Percentiles rank a stretch among this genome's conserved stretches.
Conservation (phyloP, 2,329 filamentous ascomycete species). For the Penicillium sp. region DNA sequence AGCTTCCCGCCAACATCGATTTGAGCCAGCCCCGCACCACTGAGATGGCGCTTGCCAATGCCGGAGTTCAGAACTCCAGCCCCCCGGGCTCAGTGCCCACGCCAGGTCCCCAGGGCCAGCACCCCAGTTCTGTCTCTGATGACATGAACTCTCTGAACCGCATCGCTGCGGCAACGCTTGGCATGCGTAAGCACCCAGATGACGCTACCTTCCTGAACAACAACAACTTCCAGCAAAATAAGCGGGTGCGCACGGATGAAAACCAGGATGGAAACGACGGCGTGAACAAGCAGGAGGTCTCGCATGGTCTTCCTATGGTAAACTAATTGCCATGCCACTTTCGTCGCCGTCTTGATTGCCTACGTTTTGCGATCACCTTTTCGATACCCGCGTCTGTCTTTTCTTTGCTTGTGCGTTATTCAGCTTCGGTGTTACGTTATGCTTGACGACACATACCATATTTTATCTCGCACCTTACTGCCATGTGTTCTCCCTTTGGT, state of each 20-base stretch:
- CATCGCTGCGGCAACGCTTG: conserved; percentile 43
- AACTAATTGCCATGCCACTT: not conserved
- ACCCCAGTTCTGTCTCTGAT: conserved; percentile 30
- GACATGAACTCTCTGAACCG: conserved; percentile 44
- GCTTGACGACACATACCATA: not conserved
- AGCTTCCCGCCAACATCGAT: conserved; percentile 76
- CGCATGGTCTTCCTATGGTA: conserved; percentile 28
- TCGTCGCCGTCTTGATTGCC: conserved; percentile 4
- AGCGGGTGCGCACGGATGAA: conserved; percentile 33
- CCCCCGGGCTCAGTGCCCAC: conserved; percentile 21
- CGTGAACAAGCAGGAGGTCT: conserved; percentile 27
- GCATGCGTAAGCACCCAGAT: conserved; percentile 44
- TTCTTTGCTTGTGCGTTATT: not conserved
- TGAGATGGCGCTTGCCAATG: conserved; percentile 32
- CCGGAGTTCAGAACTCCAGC: conserved; percentile 21
- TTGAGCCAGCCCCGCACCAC: conserved; percentile 55
- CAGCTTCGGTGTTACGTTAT: conserved; percentile 1
- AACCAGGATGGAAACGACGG: conserved; percentile 23
- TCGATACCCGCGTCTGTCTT: conserved; percentile 10
- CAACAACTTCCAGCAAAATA: conserved; percentile 32
- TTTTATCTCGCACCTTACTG: not conserved
- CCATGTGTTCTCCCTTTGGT: conserved; percentile 2
- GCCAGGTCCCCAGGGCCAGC: conserved; percentile 26
- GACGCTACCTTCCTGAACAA: conserved; percentile 36
- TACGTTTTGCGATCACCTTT: conserved; percentile 2